Evolutionary conservation across 2,329 filamentous ascomycete genomes (phyloP), one percentile per base, ranked within the genome.

Genomic region (Apiospora phragmitis): DNA sequence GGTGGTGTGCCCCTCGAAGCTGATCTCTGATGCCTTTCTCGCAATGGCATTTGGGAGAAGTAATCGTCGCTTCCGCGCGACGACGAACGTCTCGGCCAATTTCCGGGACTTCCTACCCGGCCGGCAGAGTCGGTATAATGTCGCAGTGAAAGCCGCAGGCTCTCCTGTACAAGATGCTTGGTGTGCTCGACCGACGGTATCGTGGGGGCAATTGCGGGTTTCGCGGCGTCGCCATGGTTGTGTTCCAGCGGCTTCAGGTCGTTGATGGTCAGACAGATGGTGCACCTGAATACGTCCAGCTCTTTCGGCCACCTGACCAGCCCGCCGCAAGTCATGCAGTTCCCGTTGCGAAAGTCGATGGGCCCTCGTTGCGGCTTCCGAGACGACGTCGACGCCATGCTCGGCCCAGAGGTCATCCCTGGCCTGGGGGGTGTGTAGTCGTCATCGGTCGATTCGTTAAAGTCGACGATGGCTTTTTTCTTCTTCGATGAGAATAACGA

Each of bases 281-380:
- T 92, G 80, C 94, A 97, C 75, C 94, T 89, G 80, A 96, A 97
- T 47, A 92, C 88, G 45, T 88, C 88, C 72, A 94, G 82, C 69
- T 91, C 89, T 72, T 87, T 89, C 1, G 94, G 94, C 91, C 94
- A 97, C 70, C 92, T 88, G 74, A 97, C 91, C 70, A 91, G 89
- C 69, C 92, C 92, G 76, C 92, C 93, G 80, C 94, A 97, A 43
- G 94, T 95, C 89, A 95, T 94, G 79, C 94, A 97, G 75, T 89
- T 91, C 29, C 93, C 92, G 42, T 89, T 91, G 38, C 86, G 85
- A 76, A 92, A 89, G 74, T 93, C 89, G 35, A 68, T 69, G 24
- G 77, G 77, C 8, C 76, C 77, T 62, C 74, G 74, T 35, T 72
- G 72, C 65, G 70, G 69, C 67, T 73, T 76, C 51, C 80, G 80